Evolutionary conservation across 2,329 filamentous ascomycete species (phyloP), one percentile per base, ranked within the genome.

Genomic region (Akanthomyces dipterigenus): DNA sequence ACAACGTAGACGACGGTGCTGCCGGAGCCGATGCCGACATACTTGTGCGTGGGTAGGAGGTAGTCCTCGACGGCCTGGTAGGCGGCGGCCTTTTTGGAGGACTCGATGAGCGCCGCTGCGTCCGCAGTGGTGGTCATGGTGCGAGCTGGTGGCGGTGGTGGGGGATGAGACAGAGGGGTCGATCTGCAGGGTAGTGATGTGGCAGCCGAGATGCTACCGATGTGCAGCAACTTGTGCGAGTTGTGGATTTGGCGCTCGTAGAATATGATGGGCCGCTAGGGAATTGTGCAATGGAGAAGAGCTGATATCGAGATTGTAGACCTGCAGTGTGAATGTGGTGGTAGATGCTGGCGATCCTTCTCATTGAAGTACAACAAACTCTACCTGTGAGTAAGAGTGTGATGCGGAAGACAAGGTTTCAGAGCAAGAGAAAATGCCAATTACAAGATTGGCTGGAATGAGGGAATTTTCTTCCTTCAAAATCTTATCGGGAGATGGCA

Each of bases 1-100:
- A 95, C 90, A 54, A 93, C 90, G 74, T 93, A 92, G 69, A 92
- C 85, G 65, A 95, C 91, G 22, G 89, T 91, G 68, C 88, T 89
- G 63, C 89, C 89, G 62, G 88, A 91, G 65, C 90, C 90, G 73
- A 95, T 93, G 67, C 90, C 90, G 66, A 93, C 80, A 70, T 84
- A 87, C 60, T 77, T 82, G 77, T 84, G 83, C 45, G 77, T 75
- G 46, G 81, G 80, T 60, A 80, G 79, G 69, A 93, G 88, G 75
- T 92, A 85, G 64, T 91, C 88, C 60, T 82, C 78, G 49, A 93
- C 89, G 54, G 90, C 90, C 67, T 84, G 85, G 73, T 82, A 86
- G 65, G 89, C 90, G 57, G 90, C 90, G 46, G 84, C 82, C 68
- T 86, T 84, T 76, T 95, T 95, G 64, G 90, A 89, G 40, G 81